A percentile compares a stretch with the other conserved stretches of the same genome.
Evolutionary conservation across 768 basidiomycete species (phyloP).

Genomic region (Leccinum variicolor): DNA sequence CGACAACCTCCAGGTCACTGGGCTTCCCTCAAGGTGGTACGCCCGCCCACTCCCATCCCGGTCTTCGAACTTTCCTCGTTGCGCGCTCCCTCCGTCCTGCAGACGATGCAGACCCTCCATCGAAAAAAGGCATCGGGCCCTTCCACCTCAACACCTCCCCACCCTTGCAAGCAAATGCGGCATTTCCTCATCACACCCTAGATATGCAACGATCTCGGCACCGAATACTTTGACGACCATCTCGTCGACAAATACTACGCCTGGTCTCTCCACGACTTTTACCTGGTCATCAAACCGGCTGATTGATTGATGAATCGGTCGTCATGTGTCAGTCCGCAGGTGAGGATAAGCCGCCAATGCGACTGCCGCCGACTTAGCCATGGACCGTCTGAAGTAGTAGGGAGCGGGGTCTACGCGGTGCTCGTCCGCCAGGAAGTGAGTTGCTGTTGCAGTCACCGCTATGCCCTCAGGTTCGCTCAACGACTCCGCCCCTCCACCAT

Average conservation of each 20-base stretch:
- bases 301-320: too few species aligned
- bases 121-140: conserved; percentile 44
- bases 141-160: conserved; percentile 73
- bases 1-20: conserved; percentile 54
- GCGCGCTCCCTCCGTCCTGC: conserved; percentile 12
- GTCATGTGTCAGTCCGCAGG: too few species aligned
- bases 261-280: conserved; percentile 44
- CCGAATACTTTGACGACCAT: conserved; percentile 53
- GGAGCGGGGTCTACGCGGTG: too few species aligned
- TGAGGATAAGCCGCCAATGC: too few species aligned
- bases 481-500: conserved; percentile 61
- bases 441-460: conserved; percentile 39
- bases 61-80: conserved; percentile 50
- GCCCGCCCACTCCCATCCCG: conserved; percentile 55
- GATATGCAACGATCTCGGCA: conserved; percentile 86
- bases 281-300: conserved; percentile 35
- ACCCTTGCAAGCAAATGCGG: conserved; percentile 47
- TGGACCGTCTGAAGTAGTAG: too few species aligned
- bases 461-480: conserved; percentile 45
- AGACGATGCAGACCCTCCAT: conserved; percentile 15
- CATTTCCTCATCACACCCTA: conserved; percentile 71
- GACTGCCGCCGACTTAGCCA: too few species aligned
- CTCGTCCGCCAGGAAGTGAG: too few species aligned
- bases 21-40: conserved; percentile 71
- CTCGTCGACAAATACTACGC: conserved; percentile 66